phyloP scores from a whole-genome alignment of 805 yeast genomes.

The Hagleromyces aurorensis region DNA sequence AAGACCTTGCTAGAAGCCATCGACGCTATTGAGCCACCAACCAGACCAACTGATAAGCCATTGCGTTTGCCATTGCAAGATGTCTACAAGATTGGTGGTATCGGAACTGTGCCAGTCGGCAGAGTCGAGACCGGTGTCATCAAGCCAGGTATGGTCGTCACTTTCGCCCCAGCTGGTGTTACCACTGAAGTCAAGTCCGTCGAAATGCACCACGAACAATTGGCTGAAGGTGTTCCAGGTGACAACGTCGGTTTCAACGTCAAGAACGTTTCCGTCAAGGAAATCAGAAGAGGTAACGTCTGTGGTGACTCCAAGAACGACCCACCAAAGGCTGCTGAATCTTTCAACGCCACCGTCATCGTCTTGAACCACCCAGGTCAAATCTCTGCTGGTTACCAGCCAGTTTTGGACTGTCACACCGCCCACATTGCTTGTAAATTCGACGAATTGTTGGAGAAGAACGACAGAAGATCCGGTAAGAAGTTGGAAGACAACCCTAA shows the following conservation, averaged over 20 bases:
- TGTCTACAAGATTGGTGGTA: slow-evolving; percentile 90
- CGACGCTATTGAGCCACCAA: slow-evolving; percentile 73
- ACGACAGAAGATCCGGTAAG: slow-evolving; percentile 93
- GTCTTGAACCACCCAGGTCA: slow-evolving; percentile 91
- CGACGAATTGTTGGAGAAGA: slow-evolving; percentile 71
- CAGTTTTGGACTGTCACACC: slow-evolving; percentile 88
- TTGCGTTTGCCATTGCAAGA: slow-evolving; percentile 86
- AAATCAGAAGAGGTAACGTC: slow-evolving; percentile 88
- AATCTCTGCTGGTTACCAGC: slow-evolving; percentile 83
- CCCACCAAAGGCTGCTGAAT: slow-evolving; percentile 72
- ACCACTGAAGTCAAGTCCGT: slow-evolving; percentile 87
- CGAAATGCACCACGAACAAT: slow-evolving; percentile 80
- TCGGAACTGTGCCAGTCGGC: slow-evolving; percentile 89
- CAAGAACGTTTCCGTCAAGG: slow-evolving; percentile 84
- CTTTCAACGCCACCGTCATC: slow-evolving; percentile 81
- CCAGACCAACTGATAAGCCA: slow-evolving; percentile 79
- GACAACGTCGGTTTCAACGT: slow-evolving; percentile 88
- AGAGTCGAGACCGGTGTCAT: slow-evolving; percentile 90
- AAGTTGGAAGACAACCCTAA: slow-evolving; percentile 82
- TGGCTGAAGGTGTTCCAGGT: slow-evolving; percentile 78
- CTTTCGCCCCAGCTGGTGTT: slow-evolving; percentile 87
- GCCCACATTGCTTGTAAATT: slow-evolving; percentile 89
- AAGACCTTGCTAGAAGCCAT: slow-evolving; percentile 80
- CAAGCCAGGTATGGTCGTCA: slow-evolving; percentile 85
- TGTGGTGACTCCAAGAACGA: slow-evolving; percentile 87